These are phyloP conservation scores for Coemansia sp. DNA, from an alignment of 192 early-diverging fungal genomes.

Conservation along the genomic window DNA sequence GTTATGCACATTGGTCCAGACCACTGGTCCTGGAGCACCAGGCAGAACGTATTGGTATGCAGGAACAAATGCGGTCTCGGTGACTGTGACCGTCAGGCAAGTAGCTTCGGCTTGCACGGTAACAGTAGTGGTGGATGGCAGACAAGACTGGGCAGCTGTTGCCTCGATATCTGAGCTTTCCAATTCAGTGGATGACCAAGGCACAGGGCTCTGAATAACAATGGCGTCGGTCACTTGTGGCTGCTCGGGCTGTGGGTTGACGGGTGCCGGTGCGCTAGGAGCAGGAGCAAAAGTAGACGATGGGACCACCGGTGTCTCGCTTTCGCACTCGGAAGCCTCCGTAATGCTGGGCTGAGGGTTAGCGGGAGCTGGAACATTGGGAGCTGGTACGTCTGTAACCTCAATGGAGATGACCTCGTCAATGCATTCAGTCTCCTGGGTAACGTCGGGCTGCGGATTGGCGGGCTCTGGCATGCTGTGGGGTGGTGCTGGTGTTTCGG, in stretches of 20 bases:
- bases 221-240: background rate
- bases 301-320: no score
- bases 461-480: conserved; percentile 8
- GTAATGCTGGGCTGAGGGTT: no score
- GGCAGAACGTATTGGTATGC: conserved; percentile 6
- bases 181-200: background rate
- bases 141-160: background rate
- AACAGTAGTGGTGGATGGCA: conserved; percentile 1
- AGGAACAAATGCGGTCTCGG: conserved; percentile 17
- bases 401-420: no score
- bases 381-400: no score
- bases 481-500: no score
- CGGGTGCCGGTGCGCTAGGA: background rate
- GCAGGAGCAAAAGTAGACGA: no score
- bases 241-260: conserved; percentile 1
- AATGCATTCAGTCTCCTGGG: conserved; percentile 1
- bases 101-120: conserved; percentile 14
- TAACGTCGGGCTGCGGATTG: conserved; percentile 13
- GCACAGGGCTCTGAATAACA: background rate
- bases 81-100: conserved; percentile 13
- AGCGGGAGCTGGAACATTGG: no score
- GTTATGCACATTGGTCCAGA: conserved; percentile 23
- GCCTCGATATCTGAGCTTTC: conserved; percentile 5
- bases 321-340: no score
- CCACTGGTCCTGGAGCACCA: conserved; percentile 38